These are phyloP conservation scores for Pulveroboletus sp. DNA, from an alignment of 768 basidiomycete genomes.

Conservation along the genomic window DNA sequence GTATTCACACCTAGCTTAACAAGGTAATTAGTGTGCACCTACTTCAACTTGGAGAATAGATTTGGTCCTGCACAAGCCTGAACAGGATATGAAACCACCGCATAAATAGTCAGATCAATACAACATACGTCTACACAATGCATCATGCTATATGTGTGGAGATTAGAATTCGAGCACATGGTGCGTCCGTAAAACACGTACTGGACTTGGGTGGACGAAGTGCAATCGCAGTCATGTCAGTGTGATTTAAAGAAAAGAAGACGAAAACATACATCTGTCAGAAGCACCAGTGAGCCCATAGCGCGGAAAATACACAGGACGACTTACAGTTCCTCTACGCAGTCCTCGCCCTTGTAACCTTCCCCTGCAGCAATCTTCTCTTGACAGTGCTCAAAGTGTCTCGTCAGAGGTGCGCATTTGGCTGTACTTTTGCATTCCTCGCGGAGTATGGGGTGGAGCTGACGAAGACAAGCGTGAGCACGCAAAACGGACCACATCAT, in stretches of 20 bases:
- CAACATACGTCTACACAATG: conserved; percentile 82
- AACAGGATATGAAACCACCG: conserved; percentile 5
- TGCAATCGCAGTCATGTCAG: conserved; percentile 7
- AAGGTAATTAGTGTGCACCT: conserved; percentile 4
- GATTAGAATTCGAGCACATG: conserved; percentile 3
- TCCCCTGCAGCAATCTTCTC: conserved; percentile 81
- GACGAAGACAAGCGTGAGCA: not conserved
- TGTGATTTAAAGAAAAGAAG: not conserved
- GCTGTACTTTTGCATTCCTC: conserved; percentile 69
- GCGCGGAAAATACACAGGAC: not conserved
- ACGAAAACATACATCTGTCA: conserved; percentile 24
- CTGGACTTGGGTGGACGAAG: conserved; percentile 52
- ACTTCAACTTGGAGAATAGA: conserved; percentile 70
- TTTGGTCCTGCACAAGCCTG: conserved; percentile 67
- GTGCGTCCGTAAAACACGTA: conserved; percentile 36
- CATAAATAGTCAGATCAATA: not conserved
- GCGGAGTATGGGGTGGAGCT: conserved; percentile 68
- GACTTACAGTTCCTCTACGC: conserved; percentile 86
- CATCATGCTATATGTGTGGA: conserved; percentile 61
- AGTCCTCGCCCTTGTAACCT: conserved; percentile 89
- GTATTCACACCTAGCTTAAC: conserved; percentile 18
- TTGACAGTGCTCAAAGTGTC: conserved; percentile 89
- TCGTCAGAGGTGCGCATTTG: conserved; percentile 63
- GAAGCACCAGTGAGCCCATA: not conserved
- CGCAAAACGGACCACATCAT: not conserved